Conservation (phyloP, 805 yeast genomes). For the Isabelozyma rhagii region DNA sequence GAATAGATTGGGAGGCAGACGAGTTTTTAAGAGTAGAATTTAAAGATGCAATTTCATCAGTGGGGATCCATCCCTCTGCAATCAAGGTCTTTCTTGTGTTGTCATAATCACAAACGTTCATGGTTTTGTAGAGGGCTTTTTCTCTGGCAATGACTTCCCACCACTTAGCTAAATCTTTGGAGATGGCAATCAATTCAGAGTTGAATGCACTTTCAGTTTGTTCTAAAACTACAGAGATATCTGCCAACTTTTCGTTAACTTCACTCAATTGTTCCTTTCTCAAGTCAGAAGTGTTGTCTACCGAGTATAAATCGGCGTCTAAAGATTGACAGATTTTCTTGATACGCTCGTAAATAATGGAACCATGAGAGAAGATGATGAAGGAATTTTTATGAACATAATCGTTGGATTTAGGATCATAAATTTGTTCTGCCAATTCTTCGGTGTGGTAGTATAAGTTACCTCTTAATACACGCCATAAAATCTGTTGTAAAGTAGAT, state of each 20-base stretch:
- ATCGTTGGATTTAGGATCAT: conserved; percentile 56
- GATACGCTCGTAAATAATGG: conserved; percentile 65
- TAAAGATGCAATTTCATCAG: conserved; percentile 65
- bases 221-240: conserved; percentile 31
- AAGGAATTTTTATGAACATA: conserved; percentile 75
- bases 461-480: conserved; percentile 93
- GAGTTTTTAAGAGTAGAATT: conserved; percentile 64
- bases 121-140: conserved; percentile 72
- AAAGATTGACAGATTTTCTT: conserved; percentile 84
- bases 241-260: conserved; percentile 25
- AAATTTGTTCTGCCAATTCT: conserved; percentile 67
- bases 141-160: conserved; percentile 61
- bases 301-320: conserved; percentile 73
- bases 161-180: conserved; percentile 77
- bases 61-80: conserved; percentile 97
- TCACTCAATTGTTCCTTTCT: conserved; percentile 29
- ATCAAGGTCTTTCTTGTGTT: conserved; percentile 80
- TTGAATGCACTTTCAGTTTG: conserved; percentile 57
- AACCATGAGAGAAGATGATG: conserved; percentile 90
- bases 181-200: conserved; percentile 75
- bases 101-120: conserved; percentile 79
- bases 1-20: conserved; percentile 49
- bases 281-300: conserved; percentile 37
- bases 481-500: conserved; percentile 69
- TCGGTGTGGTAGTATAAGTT: conserved; percentile 75